Conservation (phyloP, 805 yeast species). For the Cyberlindnera galapagoensis region DNA sequence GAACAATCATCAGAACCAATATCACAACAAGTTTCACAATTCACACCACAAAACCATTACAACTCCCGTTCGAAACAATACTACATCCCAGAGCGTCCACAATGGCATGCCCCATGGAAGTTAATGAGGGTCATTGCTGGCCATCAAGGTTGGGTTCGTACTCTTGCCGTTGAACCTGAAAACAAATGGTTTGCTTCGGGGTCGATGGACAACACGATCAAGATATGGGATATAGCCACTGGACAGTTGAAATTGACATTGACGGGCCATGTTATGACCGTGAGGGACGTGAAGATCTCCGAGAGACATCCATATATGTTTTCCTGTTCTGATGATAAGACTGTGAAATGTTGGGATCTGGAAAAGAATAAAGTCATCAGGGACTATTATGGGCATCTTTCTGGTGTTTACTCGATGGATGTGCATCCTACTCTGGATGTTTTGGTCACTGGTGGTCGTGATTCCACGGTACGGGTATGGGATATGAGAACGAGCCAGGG, state of each 20-base stretch:
- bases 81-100: constrained; percentile 21
- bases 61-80: constrained; percentile 12
- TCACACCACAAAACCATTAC: constrained; percentile 4
- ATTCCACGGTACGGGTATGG: constrained; percentile 85
- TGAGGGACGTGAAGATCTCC: constrained; percentile 70
- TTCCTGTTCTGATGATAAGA: constrained; percentile 88
- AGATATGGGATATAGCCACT: constrained; percentile 82
- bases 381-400: constrained; percentile 90
- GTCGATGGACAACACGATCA: constrained; percentile 80
- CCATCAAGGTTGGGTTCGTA: constrained; percentile 88
- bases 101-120: constrained; percentile 64
- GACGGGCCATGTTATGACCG: constrained; percentile 89
- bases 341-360: constrained; percentile 93
- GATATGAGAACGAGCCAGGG: constrained; percentile 78
- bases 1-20: neutral
- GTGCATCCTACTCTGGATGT: constrained; percentile 85
- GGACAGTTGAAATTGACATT: constrained; percentile 66
- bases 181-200: constrained; percentile 93
- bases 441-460: constrained; percentile 84
- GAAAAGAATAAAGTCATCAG: constrained; percentile 77
- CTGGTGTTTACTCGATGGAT: constrained; percentile 79
- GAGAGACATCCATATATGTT: constrained; percentile 80
- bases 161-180: constrained; percentile 77
- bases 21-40: constrained; percentile 3
- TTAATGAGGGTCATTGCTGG: constrained; percentile 73